These are phyloP conservation scores for Candida wancherniae DNA, from an alignment of 805 yeast genomes.

Conservation along the genomic window DNA sequence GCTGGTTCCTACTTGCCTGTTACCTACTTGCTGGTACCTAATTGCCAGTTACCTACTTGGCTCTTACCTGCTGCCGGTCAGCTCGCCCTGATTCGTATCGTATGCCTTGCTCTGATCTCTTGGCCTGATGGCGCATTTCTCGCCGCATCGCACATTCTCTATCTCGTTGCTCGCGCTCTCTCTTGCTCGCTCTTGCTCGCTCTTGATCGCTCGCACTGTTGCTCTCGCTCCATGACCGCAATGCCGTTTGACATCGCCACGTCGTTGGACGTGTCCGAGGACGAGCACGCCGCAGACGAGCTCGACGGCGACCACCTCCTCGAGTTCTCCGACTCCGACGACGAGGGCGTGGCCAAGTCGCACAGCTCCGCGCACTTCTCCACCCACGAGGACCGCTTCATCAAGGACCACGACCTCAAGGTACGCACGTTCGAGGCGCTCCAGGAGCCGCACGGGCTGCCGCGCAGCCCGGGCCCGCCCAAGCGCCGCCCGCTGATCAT, in stretches of 20 bases:
- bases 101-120: too few species aligned
- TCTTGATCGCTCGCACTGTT: neutral
- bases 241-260: neutral
- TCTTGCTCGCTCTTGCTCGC: too few species aligned
- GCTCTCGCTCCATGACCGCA: neutral
- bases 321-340: conserved; percentile 19
- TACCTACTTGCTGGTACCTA: too few species aligned
- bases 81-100: too few species aligned
- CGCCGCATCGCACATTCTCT: too few species aligned
- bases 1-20: too few species aligned
- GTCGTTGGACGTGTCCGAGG: conserved; percentile 5
- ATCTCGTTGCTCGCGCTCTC: too few species aligned
- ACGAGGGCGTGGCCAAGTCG: conserved; percentile 27
- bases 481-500: conserved; percentile 36
- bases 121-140: too few species aligned
- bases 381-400: conserved; percentile 56
- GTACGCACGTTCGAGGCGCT: conserved; percentile 52
- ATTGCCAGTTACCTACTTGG: too few species aligned
- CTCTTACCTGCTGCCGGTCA: too few species aligned
- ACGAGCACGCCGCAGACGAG: conserved; percentile 5
- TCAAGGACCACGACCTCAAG: conserved; percentile 66
- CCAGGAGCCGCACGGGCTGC: conserved; percentile 15
- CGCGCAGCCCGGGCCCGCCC: conserved; percentile 30
- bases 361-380: conserved; percentile 53
- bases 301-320: conserved; percentile 6